Percentiles rank a stretch among this genome's conserved stretches.
Conservation (phyloP, 2,329 filamentous ascomycete genomes). For the Calcarisporium arbuscula region DNA sequence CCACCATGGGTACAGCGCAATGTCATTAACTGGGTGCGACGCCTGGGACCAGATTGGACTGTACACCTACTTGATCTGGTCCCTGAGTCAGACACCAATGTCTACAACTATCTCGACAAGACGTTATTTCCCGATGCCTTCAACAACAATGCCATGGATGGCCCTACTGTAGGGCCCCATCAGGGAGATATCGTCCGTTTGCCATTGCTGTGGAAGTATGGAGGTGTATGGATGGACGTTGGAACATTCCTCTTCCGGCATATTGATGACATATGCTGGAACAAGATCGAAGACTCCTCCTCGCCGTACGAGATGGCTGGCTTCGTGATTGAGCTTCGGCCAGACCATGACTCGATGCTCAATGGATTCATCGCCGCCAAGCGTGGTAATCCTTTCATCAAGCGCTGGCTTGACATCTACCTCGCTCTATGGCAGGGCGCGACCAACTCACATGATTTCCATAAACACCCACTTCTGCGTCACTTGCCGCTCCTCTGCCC, state of each 20-base stretch:
- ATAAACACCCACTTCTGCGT: constrained; percentile 10
- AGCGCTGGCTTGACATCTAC: constrained; percentile 33
- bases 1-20: constrained; percentile 30
- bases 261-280: constrained; percentile 27
- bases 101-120: constrained; percentile 22
- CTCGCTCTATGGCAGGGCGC: constrained; percentile 27
- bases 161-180: constrained; percentile 28
- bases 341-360: constrained; percentile 25
- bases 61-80: constrained; percentile 31
- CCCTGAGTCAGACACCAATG: constrained; percentile 17
- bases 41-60: constrained; percentile 32
- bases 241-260: constrained; percentile 25
- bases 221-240: constrained; percentile 33
- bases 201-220: constrained; percentile 24
- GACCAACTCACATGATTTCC: constrained; percentile 26
- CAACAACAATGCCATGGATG: constrained; percentile 31
- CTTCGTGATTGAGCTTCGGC: constrained; percentile 28
- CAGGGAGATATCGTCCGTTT: constrained; percentile 35
- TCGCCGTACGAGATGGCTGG: constrained; percentile 19
- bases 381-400: constrained; percentile 35
- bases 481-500: constrained; percentile 3
- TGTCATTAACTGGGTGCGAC: constrained; percentile 35
- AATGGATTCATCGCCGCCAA: constrained; percentile 37
- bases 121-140: constrained; percentile 29
- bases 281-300: constrained; percentile 17